phyloP scores from a whole-genome alignment of 2,329 filamentous ascomycete genomes.

The Neofusicoccum umdonicola region DNA sequence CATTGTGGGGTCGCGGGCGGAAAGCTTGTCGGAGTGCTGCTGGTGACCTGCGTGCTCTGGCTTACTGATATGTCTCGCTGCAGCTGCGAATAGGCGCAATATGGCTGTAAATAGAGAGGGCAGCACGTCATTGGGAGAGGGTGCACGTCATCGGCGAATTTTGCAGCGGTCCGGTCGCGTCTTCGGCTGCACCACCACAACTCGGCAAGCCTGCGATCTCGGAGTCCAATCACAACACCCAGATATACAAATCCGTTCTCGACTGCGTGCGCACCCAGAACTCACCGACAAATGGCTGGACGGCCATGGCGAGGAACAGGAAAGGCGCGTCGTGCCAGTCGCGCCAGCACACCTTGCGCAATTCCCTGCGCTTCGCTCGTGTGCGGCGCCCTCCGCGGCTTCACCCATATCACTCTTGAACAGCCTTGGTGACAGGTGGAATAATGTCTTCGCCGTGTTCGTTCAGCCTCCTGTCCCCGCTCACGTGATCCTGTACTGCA shows the following conservation, averaged over 20 bases:
- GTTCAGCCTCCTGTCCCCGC: neutral
- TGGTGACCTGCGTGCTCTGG: neutral
- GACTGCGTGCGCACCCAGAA: too few relatives aligned
- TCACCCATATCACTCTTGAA: neutral
- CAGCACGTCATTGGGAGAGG: neutral
- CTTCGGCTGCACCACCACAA: neutral
- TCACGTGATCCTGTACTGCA: neutral
- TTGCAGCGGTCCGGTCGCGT: neutral
- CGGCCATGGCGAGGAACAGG: neutral
- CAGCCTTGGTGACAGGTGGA: too few relatives aligned
- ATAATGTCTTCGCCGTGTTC: too few relatives aligned
- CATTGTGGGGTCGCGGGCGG: neutral
- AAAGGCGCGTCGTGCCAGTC: neutral
- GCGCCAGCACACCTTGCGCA: neutral
- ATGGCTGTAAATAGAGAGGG: neutral
- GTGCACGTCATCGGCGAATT: constrained; percentile 1
- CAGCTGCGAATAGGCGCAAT: neutral
- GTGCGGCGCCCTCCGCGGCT: neutral
- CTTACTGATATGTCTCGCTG: neutral
- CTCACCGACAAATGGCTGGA: neutral
- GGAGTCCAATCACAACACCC: neutral
- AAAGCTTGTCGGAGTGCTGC: neutral
- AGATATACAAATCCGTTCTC: neutral
- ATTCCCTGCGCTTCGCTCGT: neutral
- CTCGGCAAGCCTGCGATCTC: neutral